These are phyloP conservation scores for Trametes maxima DNA, from an alignment of 768 basidiomycete species.

Conservation along the genomic window DNA sequence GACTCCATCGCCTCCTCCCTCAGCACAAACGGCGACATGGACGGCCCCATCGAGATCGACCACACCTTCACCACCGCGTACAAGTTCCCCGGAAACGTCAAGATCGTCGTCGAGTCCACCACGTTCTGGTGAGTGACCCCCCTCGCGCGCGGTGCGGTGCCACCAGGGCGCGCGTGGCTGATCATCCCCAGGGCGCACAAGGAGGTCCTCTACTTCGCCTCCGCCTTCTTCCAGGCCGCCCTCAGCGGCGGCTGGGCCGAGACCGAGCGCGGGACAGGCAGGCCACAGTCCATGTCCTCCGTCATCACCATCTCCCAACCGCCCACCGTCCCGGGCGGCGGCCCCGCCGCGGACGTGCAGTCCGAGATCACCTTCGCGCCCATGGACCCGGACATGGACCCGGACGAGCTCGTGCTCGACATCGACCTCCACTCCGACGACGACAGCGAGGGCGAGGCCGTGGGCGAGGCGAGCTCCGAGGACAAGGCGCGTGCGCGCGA, in stretches of 20 bases:
- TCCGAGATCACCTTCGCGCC: constrained; percentile 65
- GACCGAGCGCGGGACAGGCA: constrained; percentile 54
- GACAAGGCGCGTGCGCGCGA: constrained; percentile 46
- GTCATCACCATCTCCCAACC: constrained; percentile 84
- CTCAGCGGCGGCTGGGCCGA: constrained; percentile 93
- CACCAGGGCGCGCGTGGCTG: neutral
- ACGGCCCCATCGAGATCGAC: constrained; percentile 73
- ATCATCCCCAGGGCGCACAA: constrained; percentile 73
- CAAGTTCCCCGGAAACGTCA: constrained; percentile 82
- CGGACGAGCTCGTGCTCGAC: constrained; percentile 48
- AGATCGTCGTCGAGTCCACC: constrained; percentile 85
- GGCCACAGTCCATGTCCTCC: constrained; percentile 78
- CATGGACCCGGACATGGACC: constrained; percentile 51
- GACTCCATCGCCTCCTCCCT: constrained; percentile 71
- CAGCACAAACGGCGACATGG: constrained; percentile 65
- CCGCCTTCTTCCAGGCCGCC: constrained; percentile 93
- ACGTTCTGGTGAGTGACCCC: constrained; percentile 78
- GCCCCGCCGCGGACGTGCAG: constrained; percentile 41
- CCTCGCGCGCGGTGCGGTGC: neutral
- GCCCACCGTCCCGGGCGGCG: constrained; percentile 57
- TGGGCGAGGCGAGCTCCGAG: constrained; percentile 31
- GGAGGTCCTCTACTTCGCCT: constrained; percentile 88
- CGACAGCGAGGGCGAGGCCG: constrained; percentile 39
- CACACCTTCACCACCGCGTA: constrained; percentile 72
- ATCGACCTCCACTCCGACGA: constrained; percentile 38